Conservation (phyloP, 73 alveolate species). For the Paramecium sonneborni region DNA sequence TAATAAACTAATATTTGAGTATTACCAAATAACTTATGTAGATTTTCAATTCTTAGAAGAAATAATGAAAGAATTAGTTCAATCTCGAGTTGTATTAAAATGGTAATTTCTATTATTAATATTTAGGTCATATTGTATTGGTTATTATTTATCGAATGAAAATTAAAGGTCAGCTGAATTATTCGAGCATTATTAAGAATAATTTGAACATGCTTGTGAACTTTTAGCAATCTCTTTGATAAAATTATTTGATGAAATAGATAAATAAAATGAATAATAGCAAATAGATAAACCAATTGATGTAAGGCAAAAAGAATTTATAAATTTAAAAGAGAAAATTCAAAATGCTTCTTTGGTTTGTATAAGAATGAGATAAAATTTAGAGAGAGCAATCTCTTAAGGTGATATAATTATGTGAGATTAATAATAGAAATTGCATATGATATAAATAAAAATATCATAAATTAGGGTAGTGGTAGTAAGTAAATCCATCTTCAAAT, state of each 20-base stretch:
- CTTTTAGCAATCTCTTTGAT: neutral
- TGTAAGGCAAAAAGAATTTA: neutral
- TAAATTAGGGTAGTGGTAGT: slow-evolving; percentile 39
- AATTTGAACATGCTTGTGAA: slow-evolving; percentile 15
- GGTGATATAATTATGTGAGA: neutral
- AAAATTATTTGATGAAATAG: neutral
- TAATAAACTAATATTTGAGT: neutral
- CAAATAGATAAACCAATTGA: neutral
- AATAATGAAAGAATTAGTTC: neutral
- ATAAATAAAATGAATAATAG: neutral
- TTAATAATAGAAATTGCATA: neutral
- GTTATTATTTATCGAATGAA: neutral
- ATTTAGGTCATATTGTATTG: slow-evolving; percentile 29
- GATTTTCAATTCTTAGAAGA: slow-evolving; percentile 14
- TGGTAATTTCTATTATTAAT: neutral
- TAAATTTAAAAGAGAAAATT: neutral
- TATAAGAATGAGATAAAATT: neutral
- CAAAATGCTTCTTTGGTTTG: neutral
- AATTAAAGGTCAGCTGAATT: slow-evolving; percentile 3
- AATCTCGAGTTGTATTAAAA: slow-evolving; percentile 38
- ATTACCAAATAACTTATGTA: neutral
- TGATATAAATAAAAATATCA: neutral
- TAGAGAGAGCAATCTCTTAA: neutral
- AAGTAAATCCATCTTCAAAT: slow-evolving; percentile 39
- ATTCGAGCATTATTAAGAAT: slow-evolving; percentile 12